Conservation (phyloP, 495 filamentous ascomycete species). For the Hyaloscypha hepaticicola region DNA sequence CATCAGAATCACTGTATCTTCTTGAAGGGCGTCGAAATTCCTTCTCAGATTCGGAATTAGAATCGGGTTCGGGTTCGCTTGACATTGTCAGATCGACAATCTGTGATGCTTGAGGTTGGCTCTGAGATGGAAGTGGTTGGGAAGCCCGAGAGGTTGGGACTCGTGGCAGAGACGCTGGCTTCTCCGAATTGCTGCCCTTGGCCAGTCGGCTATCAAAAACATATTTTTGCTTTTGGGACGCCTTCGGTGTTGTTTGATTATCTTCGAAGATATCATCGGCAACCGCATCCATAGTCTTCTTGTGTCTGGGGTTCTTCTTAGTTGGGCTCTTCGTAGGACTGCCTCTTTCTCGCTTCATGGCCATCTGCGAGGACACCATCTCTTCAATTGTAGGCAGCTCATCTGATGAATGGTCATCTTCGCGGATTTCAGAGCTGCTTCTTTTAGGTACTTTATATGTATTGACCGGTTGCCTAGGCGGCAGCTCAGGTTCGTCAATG, state of each 20-base stretch:
- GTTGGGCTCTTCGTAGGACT: not conserved
- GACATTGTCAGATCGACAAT: conserved; percentile 26
- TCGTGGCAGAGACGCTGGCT: conserved; percentile 6
- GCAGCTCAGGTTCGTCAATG: conserved; percentile 16
- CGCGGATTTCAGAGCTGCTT: not conserved
- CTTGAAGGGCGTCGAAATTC: conserved; percentile 35
- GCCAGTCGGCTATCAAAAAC: not conserved
- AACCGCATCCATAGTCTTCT: not conserved
- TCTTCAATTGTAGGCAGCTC: conserved; percentile 15
- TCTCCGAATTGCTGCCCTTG: conserved; percentile 2
- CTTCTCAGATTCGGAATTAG: not conserved
- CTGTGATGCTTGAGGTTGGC: conserved; percentile 13
- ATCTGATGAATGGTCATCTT: conserved; percentile 26
- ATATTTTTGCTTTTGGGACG: not conserved
- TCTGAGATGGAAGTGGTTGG: conserved; percentile 6
- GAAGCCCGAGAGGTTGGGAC: conserved; percentile 5
- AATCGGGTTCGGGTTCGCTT: conserved; percentile 22
- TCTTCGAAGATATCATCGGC: conserved; percentile 14
- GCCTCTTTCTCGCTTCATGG: conserved; percentile 11
- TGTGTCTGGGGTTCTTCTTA: not conserved
- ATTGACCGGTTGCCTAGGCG: not conserved
- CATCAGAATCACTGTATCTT: conserved; percentile 37
- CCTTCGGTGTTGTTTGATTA: conserved; percentile 6
- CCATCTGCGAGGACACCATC: conserved; percentile 17
- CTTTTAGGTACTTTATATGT: not conserved